These are phyloP conservation scores for Solanum sitiens DNA, from an alignment of 257 asterid species.

Conservation along the genomic window DNA sequence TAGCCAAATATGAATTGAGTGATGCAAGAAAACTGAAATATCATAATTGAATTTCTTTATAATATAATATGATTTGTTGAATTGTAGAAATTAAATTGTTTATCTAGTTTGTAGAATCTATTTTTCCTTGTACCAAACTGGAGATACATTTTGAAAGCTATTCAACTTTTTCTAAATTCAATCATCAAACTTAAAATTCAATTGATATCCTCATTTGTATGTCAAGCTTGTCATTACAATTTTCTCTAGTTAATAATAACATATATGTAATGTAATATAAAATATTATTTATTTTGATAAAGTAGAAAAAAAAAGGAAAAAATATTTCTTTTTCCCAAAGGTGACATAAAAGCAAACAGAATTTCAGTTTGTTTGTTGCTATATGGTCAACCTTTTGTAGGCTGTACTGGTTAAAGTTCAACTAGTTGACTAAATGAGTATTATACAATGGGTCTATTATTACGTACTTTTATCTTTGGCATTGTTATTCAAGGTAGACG, in stretches of 20 bases:
- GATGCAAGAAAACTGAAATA: neutral
- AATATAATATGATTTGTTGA: neutral
- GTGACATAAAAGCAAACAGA: neutral
- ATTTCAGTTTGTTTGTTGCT: neutral
- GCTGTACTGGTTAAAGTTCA: neutral
- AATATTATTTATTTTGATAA: neutral
- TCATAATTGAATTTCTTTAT: neutral
- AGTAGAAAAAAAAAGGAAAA: neutral
- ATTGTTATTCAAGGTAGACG: neutral
- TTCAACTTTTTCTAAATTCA: neutral
- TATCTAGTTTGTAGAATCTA: neutral
- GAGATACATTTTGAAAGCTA: neutral
- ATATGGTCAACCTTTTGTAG: neutral
- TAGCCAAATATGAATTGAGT: neutral
- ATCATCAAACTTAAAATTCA: too few relatives aligned
- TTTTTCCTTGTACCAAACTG: too few relatives aligned
- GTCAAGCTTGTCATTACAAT: neutral
- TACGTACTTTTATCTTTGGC: neutral
- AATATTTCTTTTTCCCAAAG: neutral
- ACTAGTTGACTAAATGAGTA: neutral
- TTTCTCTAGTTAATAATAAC: neutral
- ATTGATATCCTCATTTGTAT: too few relatives aligned
- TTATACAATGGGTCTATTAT: neutral
- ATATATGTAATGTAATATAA: neutral
- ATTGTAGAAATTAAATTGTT: neutral